phyloP scores from a whole-genome alignment of 371 early-diverging fungal species.

The Lichtheimia ornata region DNA sequence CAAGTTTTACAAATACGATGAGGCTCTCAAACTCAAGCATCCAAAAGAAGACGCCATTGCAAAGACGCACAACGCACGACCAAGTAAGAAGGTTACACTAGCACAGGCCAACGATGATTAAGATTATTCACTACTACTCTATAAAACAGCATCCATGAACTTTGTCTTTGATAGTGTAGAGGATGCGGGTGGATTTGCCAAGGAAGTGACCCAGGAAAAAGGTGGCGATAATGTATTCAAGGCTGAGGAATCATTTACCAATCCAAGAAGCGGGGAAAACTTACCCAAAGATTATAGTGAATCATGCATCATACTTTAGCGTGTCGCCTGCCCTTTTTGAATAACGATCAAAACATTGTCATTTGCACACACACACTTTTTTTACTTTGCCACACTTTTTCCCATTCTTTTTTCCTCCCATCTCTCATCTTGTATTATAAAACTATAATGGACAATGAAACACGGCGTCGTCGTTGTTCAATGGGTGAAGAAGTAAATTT shows the following conservation, averaged over 20 bases:
- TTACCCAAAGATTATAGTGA: constrained; percentile 22
- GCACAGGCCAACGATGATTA: neutral
- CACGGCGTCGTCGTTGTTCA: too few relatives aligned
- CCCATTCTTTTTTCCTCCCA: neutral
- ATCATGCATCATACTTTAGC: constrained; percentile 18
- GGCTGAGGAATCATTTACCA: constrained; percentile 14
- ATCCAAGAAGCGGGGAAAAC: constrained; percentile 11
- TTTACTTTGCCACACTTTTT: neutral
- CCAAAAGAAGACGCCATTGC: constrained; percentile 7
- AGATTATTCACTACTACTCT: neutral
- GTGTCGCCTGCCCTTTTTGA: constrained; percentile 3
- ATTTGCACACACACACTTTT: constrained; percentile 5
- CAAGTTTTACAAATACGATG: constrained; percentile 9
- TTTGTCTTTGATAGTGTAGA: constrained; percentile 16
- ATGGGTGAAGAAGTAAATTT: too few relatives aligned
- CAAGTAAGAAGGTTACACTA: constrained; percentile 6
- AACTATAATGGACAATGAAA: neutral
- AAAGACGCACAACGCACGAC: constrained; percentile 6
- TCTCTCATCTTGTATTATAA: neutral
- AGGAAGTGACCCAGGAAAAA: constrained; percentile 8
- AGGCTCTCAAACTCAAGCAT: constrained; percentile 11
- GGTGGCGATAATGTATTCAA: constrained; percentile 12
- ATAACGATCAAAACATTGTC: constrained; percentile 3
- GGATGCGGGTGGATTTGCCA: constrained; percentile 14
- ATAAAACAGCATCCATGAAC: constrained; percentile 10